Percentiles rank a stretch among this genome's conserved stretches.
These are phyloP conservation scores for Neurospora sp. DNA, from an alignment of 495 filamentous ascomycete genomes.

Conservation along the genomic window DNA sequence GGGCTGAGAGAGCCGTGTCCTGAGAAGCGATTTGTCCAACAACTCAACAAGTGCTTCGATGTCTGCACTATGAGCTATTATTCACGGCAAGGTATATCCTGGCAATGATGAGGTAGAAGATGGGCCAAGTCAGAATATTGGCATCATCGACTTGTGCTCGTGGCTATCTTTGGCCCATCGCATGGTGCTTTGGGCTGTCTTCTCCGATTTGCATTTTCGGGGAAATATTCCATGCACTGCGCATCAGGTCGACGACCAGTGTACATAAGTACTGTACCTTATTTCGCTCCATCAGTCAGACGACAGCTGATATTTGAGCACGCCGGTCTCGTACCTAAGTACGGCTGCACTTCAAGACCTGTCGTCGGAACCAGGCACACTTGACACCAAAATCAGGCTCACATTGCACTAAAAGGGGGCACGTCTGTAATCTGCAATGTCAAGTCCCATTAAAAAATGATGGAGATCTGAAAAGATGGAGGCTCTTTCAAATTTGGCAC, in stretches of 20 bases:
- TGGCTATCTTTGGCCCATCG: not conserved
- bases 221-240: not conserved
- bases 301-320: not conserved
- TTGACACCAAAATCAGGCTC: not conserved
- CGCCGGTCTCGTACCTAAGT: not conserved
- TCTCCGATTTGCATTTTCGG: not conserved
- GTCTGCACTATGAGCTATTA: not conserved
- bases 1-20: not conserved
- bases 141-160: not conserved
- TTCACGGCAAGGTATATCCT: not conserved
- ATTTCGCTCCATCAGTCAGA: not conserved
- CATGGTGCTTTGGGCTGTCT: not conserved
- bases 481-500: not conserved
- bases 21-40: not conserved
- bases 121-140: not conserved
- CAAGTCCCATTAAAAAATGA: not conserved
- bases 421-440: not conserved
- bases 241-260: not conserved
- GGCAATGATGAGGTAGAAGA: not conserved
- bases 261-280: not conserved
- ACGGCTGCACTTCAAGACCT: not conserved
- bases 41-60: not conserved
- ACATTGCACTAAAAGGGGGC: not conserved
- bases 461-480: not conserved
- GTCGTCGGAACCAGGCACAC: not conserved